Percentiles rank a stretch among this genome's conserved stretches.
Conservation (phyloP, 2,329 filamentous ascomycete species). For the Monilinia fructicola region DNA sequence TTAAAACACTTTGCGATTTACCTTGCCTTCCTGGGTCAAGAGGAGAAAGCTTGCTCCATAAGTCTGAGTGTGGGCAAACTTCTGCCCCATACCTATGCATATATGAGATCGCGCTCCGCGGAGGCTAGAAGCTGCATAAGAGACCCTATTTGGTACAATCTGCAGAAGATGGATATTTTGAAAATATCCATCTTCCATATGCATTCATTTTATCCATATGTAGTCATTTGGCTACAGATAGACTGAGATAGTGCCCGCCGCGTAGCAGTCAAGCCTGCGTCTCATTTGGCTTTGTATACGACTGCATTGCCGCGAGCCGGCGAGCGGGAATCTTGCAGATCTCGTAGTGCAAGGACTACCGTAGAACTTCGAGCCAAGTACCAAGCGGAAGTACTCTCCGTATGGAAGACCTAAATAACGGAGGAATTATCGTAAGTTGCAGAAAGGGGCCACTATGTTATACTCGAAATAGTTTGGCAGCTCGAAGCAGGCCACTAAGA, state of each 20-base stretch:
- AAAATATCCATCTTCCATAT: not conserved
- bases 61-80: constrained; percentile 8
- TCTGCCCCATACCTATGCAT: constrained; percentile 11
- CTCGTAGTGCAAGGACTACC: constrained; percentile 17
- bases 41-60: not conserved
- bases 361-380: constrained; percentile 14
- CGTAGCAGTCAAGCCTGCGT: constrained; percentile 2
- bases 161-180: not conserved
- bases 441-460: constrained; percentile 4
- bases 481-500: not conserved
- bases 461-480: not conserved
- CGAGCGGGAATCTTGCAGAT: constrained; percentile 17
- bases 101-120: not conserved
- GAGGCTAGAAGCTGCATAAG: constrained; percentile 3
- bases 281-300: not conserved
- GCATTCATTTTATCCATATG: not conserved
- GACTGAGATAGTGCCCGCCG: not conserved
- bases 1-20: not conserved
- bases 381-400: not conserved
- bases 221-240: not conserved
- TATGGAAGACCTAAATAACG: constrained; percentile 7
- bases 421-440: constrained; percentile 9
- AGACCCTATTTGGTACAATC: constrained; percentile 4
- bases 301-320: constrained; percentile 5
- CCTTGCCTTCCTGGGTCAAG: constrained; percentile 4